Conservation (phyloP, 805 yeast species). For the Lipomyces yamanashiensis region DNA sequence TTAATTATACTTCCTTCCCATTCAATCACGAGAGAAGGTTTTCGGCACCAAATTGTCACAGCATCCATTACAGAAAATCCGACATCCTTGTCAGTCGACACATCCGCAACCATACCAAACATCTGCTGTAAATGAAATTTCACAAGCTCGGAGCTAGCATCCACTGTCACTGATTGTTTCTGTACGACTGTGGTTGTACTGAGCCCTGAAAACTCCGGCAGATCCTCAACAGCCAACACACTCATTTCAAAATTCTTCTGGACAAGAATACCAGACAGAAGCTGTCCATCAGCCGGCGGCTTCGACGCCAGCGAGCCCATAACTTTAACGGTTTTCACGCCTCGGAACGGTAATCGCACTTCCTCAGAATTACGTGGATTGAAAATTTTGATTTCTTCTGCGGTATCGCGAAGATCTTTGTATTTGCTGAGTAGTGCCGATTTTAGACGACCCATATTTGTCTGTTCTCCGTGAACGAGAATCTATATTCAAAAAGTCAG, state of each 20-base stretch:
- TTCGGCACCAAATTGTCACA: constrained; percentile 53
- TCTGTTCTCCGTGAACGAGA: constrained; percentile 95
- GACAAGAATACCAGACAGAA: constrained; percentile 82
- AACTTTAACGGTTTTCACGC: constrained; percentile 81
- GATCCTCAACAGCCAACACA: constrained; percentile 80
- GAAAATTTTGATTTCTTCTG: constrained; percentile 85
- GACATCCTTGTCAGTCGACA: constrained; percentile 53
- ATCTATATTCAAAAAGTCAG: constrained; percentile 42
- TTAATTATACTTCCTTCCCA: constrained; percentile 91
- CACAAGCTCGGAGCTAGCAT: constrained; percentile 79
- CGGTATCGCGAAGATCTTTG: constrained; percentile 77
- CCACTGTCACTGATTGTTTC: constrained; percentile 74
- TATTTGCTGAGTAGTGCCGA: constrained; percentile 90
- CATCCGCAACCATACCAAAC: constrained; percentile 82
- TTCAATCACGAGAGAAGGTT: constrained; percentile 63
- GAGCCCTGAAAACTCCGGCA: constrained; percentile 84
- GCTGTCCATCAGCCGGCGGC: constrained; percentile 51
- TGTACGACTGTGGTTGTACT: constrained; percentile 85
- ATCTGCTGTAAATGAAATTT: constrained; percentile 91
- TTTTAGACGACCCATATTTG: constrained; percentile 97
- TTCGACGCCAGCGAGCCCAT: constrained; percentile 62
- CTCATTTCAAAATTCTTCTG: constrained; percentile 89
- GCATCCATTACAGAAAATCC: constrained; percentile 52
- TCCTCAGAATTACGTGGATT: constrained; percentile 91
- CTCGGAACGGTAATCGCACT: constrained; percentile 75